These are phyloP conservation scores for Porcisia hertigi DNA, from an alignment of 208 protist genomes.

Conservation along the genomic window DNA sequence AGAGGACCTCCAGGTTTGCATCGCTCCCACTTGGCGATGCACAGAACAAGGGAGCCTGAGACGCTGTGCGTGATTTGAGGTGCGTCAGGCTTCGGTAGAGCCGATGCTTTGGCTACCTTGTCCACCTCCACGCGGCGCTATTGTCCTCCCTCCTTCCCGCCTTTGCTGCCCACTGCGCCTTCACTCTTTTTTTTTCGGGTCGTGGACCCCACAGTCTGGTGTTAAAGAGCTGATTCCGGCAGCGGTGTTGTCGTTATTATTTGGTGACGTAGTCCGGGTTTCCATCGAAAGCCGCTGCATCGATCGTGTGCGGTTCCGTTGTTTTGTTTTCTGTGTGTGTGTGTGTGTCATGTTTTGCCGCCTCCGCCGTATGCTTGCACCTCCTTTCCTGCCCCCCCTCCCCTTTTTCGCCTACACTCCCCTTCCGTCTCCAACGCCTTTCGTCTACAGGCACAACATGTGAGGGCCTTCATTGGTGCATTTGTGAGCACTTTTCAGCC, in stretches of 20 bases:
- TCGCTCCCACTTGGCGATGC: slow-evolving; percentile 1
- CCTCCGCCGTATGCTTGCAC: too few species aligned
- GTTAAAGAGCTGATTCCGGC: neutral
- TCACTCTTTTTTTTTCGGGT: neutral
- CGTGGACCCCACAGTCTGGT: neutral
- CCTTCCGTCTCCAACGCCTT: neutral
- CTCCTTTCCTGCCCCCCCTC: neutral
- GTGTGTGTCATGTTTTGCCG: neutral
- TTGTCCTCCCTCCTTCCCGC: neutral
- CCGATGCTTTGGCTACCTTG: neutral
- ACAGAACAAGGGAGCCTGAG: neutral
- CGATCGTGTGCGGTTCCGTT: neutral
- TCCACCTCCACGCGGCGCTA: neutral
- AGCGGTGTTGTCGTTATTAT: neutral
- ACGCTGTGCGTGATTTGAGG: neutral
- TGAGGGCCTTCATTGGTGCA: too few species aligned
- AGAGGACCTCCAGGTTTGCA: slow-evolving; percentile 44
- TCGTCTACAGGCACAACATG: neutral
- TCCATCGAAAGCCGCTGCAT: neutral
- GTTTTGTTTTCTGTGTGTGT: neutral
- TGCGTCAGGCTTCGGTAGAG: neutral
- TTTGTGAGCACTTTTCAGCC: neutral
- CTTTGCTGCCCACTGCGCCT: too few species aligned
- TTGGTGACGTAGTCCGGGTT: neutral
- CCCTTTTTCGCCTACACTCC: neutral